Conservation (phyloP, 805 yeast genomes). For the Pichia paraexigua region DNA sequence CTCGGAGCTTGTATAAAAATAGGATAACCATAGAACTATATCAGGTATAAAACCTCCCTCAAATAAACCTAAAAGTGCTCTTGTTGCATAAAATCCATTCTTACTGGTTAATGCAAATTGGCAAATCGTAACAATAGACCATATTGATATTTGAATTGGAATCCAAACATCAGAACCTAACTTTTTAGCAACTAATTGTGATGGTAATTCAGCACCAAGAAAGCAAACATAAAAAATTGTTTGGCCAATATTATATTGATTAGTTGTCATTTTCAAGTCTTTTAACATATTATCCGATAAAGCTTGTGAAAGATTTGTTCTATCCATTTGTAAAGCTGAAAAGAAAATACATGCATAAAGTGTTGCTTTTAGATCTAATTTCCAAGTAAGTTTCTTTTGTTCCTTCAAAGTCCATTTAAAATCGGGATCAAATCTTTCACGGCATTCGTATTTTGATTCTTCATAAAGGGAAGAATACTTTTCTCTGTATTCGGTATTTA, state of each 20-base stretch:
- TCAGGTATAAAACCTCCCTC: slow-evolving; percentile 72
- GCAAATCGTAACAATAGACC: slow-evolving; percentile 49
- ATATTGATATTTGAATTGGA: slow-evolving; percentile 46
- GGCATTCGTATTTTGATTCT: slow-evolving; percentile 44
- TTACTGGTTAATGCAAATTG: slow-evolving; percentile 39
- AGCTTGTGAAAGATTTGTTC: slow-evolving; percentile 48
- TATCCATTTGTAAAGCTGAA: slow-evolving; percentile 48
- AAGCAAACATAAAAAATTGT: slow-evolving; percentile 48
- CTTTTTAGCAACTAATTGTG: slow-evolving; percentile 56
- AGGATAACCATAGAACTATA: slow-evolving; percentile 53
- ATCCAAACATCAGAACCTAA: slow-evolving; percentile 59
- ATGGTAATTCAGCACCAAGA: slow-evolving; percentile 52
- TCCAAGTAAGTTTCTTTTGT: slow-evolving; percentile 40
- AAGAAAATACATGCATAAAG: slow-evolving; percentile 55
- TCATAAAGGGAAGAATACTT: slow-evolving; percentile 41
- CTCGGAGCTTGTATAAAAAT: slow-evolving; percentile 55
- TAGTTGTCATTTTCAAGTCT: slow-evolving; percentile 46
- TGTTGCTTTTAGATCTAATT: slow-evolving; percentile 41
- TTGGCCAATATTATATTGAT: slow-evolving; percentile 52
- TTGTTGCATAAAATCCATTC: slow-evolving; percentile 37
- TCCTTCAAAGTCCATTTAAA: slow-evolving; percentile 48
- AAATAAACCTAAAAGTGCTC: slow-evolving; percentile 45
- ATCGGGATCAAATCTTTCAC: slow-evolving; percentile 47
- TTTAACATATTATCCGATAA: slow-evolving; percentile 46
- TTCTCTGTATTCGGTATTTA: slow-evolving; percentile 40